Conservation (phyloP, 495 filamentous ascomycete genomes). For the Aspergillus wentii region DNA sequence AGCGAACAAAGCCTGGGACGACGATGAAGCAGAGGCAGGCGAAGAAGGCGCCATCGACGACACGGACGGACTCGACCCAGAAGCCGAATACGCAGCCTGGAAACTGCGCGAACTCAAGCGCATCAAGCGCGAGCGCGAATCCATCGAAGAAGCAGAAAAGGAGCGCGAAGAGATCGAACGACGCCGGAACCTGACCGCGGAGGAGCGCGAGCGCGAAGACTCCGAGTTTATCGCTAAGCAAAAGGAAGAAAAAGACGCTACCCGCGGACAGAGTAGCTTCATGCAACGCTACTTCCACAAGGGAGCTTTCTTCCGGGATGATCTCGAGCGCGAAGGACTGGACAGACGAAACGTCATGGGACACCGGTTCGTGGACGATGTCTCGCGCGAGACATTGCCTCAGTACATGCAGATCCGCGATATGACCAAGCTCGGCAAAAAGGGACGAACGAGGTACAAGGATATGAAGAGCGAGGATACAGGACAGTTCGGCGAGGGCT, state of each 20-base stretch:
- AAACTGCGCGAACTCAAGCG: constrained; percentile 87
- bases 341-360: constrained; percentile 79
- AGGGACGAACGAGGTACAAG: constrained; percentile 83
- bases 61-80: constrained; percentile 78
- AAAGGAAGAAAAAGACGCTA: constrained; percentile 76
- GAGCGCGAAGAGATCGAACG: constrained; percentile 89
- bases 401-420: constrained; percentile 92
- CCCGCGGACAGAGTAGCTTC: constrained; percentile 76
- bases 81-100: constrained; percentile 89
- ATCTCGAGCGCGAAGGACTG: constrained; percentile 65
- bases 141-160: constrained; percentile 77
- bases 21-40: constrained; percentile 59
- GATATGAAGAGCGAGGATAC: constrained; percentile 93
- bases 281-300: constrained; percentile 98
- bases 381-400: constrained; percentile 72
- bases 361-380: constrained; percentile 70
- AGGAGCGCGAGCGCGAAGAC: constrained; percentile 86
- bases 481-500: constrained; percentile 71
- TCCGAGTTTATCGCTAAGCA: constrained; percentile 69
- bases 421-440: constrained; percentile 88
- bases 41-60: constrained; percentile 73
- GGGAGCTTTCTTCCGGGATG: constrained; percentile 90
- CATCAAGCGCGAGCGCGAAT: constrained; percentile 77
- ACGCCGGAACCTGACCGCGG: constrained; percentile 76
- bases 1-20: constrained; percentile 81